Conservation (phyloP, 202 grass and related monocot species). For the Alloteropsis angusta region DNA sequence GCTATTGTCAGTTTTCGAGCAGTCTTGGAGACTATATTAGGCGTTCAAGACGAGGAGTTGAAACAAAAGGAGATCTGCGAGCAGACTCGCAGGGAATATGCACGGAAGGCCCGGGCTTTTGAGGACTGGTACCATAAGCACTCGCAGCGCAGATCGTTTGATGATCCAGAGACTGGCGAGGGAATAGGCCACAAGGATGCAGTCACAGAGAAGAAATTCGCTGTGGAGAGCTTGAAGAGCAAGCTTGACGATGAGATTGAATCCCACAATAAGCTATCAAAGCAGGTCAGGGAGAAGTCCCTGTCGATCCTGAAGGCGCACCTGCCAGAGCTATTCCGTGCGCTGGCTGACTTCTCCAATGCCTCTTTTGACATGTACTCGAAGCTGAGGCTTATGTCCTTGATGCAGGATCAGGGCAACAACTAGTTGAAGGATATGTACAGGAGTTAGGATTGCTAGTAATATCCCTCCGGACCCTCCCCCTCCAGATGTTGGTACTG, state of each 20-base stretch:
- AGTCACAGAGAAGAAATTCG: constrained; percentile 49
- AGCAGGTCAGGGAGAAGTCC: constrained; percentile 89
- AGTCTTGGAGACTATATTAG: constrained; percentile 66
- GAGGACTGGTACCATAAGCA: constrained; percentile 90
- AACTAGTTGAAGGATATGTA: constrained; percentile 40
- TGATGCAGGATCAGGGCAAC: constrained; percentile 41
- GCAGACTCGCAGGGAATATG: constrained; percentile 58
- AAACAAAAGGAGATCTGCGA: constrained; percentile 73
- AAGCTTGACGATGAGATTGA: constrained; percentile 59
- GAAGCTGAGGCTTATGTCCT: constrained; percentile 53
- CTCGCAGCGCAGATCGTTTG: constrained; percentile 37
- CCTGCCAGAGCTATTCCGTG: constrained; percentile 84
- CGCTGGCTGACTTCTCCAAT: constrained; percentile 59
- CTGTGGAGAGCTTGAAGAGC: constrained; percentile 56
- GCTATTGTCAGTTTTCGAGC: constrained; percentile 77
- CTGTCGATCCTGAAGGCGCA: constrained; percentile 69
- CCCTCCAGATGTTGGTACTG: constrained; percentile 16
- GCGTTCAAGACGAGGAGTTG: constrained; percentile 83
- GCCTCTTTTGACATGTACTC: constrained; percentile 55
- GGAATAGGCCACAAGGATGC: constrained; percentile 51
- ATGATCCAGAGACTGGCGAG: constrained; percentile 45
- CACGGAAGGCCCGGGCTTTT: constrained; percentile 61
- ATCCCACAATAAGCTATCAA: constrained; percentile 49
- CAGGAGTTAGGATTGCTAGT: constrained; percentile 36
- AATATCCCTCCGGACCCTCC: neutral